Conservation (phyloP, 2,329 filamentous ascomycete genomes). For the Fusarium continuum region DNA sequence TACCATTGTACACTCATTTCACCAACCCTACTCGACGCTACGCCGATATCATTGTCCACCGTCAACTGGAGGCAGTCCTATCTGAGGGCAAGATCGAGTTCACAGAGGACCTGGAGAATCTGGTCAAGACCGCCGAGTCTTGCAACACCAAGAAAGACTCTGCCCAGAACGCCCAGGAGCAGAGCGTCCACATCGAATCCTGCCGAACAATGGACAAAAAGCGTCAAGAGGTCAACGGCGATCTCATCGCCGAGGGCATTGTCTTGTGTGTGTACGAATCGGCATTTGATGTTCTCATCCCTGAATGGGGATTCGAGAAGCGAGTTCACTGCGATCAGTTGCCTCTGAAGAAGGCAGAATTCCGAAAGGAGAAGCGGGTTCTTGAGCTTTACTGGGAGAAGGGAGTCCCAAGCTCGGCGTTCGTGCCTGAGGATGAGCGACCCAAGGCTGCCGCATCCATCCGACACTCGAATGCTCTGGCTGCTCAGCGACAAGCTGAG, state of each 20-base stretch:
- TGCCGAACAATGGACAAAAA: constrained; percentile 96
- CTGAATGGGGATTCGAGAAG: constrained; percentile 99
- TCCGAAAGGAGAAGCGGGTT: constrained; percentile 93
- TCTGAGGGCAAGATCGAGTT: constrained; percentile 86
- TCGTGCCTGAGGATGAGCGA: constrained; percentile 95
- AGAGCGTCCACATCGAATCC: constrained; percentile 98
- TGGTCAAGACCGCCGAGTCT: constrained; percentile 91
- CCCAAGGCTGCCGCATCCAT: constrained; percentile 82
- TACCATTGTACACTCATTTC: constrained; percentile 96
- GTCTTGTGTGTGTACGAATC: constrained; percentile 98
- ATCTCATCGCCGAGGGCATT: constrained; percentile 94
- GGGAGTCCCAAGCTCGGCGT: constrained; percentile 94
- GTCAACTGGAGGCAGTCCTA: constrained; percentile 87
- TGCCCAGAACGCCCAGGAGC: constrained; percentile 95
- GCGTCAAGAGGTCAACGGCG: constrained; percentile 84
- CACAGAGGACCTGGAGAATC: constrained; percentile 84
- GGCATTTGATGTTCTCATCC: constrained; percentile 96
- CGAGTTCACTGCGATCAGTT: constrained; percentile 98
- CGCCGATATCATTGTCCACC: constrained; percentile 93
- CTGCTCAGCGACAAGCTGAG: constrained; percentile 81
- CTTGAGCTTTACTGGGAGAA: constrained; percentile 99
- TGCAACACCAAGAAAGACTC: constrained; percentile 99
- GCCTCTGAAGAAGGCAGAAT: constrained; percentile 98
- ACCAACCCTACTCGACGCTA: constrained; percentile 95
- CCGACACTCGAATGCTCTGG: constrained; percentile 77